Conservation (phyloP, 805 yeast genomes). For the Saccharomyces kudriavzevii region DNA sequence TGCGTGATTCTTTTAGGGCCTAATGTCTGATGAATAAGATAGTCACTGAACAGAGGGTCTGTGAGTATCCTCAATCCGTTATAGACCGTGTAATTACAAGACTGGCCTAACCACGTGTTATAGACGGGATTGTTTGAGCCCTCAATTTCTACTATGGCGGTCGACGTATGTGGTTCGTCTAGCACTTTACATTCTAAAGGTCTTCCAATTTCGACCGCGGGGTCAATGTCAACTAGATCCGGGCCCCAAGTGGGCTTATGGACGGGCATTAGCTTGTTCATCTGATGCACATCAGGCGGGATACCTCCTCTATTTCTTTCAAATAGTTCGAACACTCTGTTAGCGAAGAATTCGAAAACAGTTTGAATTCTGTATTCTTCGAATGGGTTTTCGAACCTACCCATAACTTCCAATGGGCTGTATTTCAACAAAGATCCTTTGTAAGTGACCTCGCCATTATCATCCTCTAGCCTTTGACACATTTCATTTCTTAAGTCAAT, state of each 20-base stretch:
- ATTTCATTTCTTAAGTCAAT: constrained; percentile 38
- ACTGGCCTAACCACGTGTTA: constrained; percentile 89
- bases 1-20: constrained; percentile 84
- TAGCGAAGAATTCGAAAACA: constrained; percentile 69
- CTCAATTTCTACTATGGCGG: neutral
- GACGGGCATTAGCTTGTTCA: constrained; percentile 52
- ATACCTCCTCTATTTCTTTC: constrained; percentile 55
- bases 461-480: constrained; percentile 10
- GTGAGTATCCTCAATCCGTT: constrained; percentile 69
- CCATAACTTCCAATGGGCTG: constrained; percentile 48
- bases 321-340: constrained; percentile 63
- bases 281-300: constrained; percentile 39
- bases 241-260: constrained; percentile 43
- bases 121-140: constrained; percentile 10
- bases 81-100: constrained; percentile 68
- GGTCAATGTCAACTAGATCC: constrained; percentile 3
- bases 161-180: neutral
- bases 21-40: constrained; percentile 48
- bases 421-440: constrained; percentile 31
- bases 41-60: constrained; percentile 73
- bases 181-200: neutral
- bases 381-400: constrained; percentile 86
- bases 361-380: constrained; percentile 86
- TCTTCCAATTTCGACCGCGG: neutral
- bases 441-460: constrained; percentile 9